phyloP scores from a whole-genome alignment of 179 eudicot species.

The Nepenthes alata region DNA sequence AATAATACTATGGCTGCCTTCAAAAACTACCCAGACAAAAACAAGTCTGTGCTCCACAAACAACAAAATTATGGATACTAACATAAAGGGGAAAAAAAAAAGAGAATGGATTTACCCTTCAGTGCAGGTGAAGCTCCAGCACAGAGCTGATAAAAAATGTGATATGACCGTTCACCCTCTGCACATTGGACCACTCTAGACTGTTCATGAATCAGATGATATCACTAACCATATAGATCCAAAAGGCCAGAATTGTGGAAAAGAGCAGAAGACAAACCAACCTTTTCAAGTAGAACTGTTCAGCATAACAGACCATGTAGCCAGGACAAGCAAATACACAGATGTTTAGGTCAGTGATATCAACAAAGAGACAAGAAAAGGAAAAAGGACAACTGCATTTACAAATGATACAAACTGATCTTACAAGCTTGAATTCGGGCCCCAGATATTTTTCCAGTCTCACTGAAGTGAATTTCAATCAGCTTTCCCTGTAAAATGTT shows the following conservation, averaged over 20 bases:
- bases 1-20: no score
- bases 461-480: slow-evolving; percentile 96
- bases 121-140: slow-evolving; percentile 80
- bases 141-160: slow-evolving; percentile 97
- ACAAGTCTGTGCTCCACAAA: no score
- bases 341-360: slow-evolving; percentile 12
- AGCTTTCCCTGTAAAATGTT: slow-evolving; percentile 70
- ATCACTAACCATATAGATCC: slow-evolving; percentile 11
- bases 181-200: slow-evolving; percentile 95
- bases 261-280: slow-evolving; percentile 17
- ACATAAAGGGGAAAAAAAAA: background rate
- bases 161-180: slow-evolving; percentile 95
- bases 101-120: slow-evolving; percentile 35
- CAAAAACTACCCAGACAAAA: no score
- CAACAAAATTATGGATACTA: no score
- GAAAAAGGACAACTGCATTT: background rate
- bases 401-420: slow-evolving; percentile 9
- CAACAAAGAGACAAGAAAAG: background rate
- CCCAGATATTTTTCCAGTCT: slow-evolving; percentile 93
- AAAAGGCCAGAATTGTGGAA: slow-evolving; percentile 7
- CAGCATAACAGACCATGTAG: slow-evolving; percentile 13
- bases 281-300: slow-evolving; percentile 96
- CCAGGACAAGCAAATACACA: slow-evolving; percentile 2
- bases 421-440: slow-evolving; percentile 97
- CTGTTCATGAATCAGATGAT: slow-evolving; percentile 35